Base-by-base conservation (phyloP, 805 yeast genomes). In the Kurtzmaniella cleridarum region DNA sequence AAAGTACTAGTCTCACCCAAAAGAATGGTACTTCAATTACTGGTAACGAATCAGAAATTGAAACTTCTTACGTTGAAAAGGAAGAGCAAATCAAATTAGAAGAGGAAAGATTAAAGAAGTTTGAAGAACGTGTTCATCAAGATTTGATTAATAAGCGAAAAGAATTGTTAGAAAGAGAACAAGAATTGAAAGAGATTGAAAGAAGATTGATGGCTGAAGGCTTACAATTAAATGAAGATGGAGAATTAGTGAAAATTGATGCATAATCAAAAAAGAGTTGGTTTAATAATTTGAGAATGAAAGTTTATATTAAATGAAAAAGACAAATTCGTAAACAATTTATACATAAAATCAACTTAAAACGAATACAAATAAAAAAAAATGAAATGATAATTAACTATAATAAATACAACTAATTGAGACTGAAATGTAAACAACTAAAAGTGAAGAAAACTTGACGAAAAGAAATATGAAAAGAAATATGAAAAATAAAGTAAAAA, bases 31-130 rank as follows among this genome's bases (percentile, higher is more conserved):
- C 31, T 28, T 13, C 16, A 5, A 5, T 28, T 9, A 28, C 31
- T 15, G 31, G 15, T 27, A 17, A 8, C 6, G 34, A 46, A 10
- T 50, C 51, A n/a, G 49, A 43, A 24, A 48, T 46, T 29, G 51
- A 45, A 32, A 34, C 51, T 12, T 59, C 54, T 41, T 69, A 69
- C 48, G 45, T 62, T 42, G 77, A 79, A 30, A 85, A 91, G 61
- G 97, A 89, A 60, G 95, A 87, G 62, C 95, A 87, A 64, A 84
- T 88, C 53, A 80, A 85, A 53, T 68, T 82, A 38, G 96, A 89
- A 62, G 96, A 89, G 64, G 95, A 86, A 63, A 77, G 95, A 64
- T 73, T 89, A 55, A 81, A 75, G 54, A 84, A 86, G 32, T 86
- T 85, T 58, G 96, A 89, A 64, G 88, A 82, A 61, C 73, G 93